Evolutionary conservation across 768 basidiomycete species (phyloP), one percentile per base, ranked within the genome.

Genomic region (Leccinum subgranulosum): DNA sequence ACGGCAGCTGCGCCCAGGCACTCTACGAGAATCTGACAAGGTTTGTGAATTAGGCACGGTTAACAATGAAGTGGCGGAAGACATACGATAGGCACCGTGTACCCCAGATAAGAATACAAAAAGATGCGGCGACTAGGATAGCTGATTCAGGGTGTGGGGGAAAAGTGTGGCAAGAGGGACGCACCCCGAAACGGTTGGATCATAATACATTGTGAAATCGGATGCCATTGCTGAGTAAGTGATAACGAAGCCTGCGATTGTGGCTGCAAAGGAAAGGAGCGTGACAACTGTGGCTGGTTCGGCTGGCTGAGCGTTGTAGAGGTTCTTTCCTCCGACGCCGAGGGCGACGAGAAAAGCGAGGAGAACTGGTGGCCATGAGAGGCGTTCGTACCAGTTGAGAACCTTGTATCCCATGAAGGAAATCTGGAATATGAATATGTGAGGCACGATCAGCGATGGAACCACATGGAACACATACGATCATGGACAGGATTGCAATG

Each of bases 291-390:
- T 81, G 1, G 86, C 83, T 1, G 90, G 84, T 10, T 65, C 73
- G 1, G 75, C 71, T 1, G 82, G 75, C 0, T 34, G 79, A 1
- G 75, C 76, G 51, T 76, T 79, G 15, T 73, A 73, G 11, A 94
- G 74, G 61, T 92, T 78, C 60, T 88, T 86, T 0, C 85, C 90
- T 0, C 89, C 84, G n/a, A 90, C 76, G 3, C 87, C 90, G 12
- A 88, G 72, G 9, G 83, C 84, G 53, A 93, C 80, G 31, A 91
- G 61, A 68, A 86, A 92, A 9, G 85, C 81, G 53, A 93, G 73
- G n/a, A 90, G 65, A 17, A 90, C 81, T 0, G 92, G 92, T 17
- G 92, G 77, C 90, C 91, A 92, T 2, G 86, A 76, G 3, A 88
- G 58, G 10, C 84, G 80, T 63, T 92, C 91, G 64, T 90, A 93